Evolutionary conservation across 108 stramenopile species (phyloP).

Genomic region (Fistulifera solaris): DNA sequence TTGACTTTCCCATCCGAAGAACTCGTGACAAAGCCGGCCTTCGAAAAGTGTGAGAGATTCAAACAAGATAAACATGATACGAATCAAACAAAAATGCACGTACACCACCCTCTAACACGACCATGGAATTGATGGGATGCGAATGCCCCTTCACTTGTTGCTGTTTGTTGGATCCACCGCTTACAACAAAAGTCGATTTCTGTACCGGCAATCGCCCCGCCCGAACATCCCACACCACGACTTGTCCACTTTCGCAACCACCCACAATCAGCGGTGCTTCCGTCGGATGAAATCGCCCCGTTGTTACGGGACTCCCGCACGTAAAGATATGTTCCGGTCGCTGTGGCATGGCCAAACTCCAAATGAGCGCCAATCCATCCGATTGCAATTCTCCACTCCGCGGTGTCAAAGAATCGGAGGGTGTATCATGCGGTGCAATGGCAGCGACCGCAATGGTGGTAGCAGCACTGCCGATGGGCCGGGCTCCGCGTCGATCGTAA

Average conservation of each 20-base stretch:
- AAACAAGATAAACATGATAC: not conserved
- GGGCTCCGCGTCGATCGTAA: constrained; percentile 48
- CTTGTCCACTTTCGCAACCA: constrained; percentile 70
- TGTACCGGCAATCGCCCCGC: constrained; percentile 81
- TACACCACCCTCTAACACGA: constrained; percentile 58
- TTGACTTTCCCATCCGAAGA: constrained; percentile 69
- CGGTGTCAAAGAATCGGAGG: constrained; percentile 53
- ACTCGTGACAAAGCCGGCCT: constrained; percentile 64
- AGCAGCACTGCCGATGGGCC: constrained; percentile 19
- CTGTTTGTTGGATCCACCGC: constrained; percentile 11
- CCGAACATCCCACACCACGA: constrained; percentile 81
- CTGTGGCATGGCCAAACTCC: constrained; percentile 73
- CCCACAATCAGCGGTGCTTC: constrained; percentile 76
- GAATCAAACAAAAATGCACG: constrained; percentile 13
- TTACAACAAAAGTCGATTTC: constrained; percentile 31
- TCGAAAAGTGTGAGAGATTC: not conserved
- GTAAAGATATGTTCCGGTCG: constrained; percentile 85
- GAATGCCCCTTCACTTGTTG: constrained; percentile 44
- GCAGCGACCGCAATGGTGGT: constrained; percentile 29
- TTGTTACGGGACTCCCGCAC: constrained; percentile 69
- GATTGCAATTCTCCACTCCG: constrained; percentile 38
- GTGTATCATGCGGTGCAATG: constrained; percentile 52
- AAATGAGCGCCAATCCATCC: constrained; percentile 71
- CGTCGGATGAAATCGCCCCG: constrained; percentile 66
- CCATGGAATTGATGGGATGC: constrained; percentile 59